These are phyloP conservation scores for Eutrema yunnanense DNA, from an alignment of 345 rosid genomes.

Conservation along the genomic window DNA sequence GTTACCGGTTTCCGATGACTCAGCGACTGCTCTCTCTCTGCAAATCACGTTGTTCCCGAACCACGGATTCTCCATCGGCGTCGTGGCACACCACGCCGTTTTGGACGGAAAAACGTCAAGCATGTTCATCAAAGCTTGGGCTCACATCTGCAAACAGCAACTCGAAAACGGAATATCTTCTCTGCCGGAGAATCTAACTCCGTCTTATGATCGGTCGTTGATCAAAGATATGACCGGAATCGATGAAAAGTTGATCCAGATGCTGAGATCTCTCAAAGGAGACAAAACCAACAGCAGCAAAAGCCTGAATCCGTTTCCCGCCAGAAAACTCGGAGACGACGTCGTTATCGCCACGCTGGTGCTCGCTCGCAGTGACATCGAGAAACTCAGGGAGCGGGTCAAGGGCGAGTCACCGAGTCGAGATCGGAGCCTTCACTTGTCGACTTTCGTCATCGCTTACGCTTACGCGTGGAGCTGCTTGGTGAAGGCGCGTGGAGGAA, in stretches of 20 bases:
- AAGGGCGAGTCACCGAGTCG: neutral
- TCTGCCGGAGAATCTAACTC: conserved; percentile 17
- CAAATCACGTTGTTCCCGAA: conserved; percentile 36
- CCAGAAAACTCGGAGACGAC: neutral
- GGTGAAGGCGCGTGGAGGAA: conserved; percentile 27
- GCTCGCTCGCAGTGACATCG: conserved; percentile 17
- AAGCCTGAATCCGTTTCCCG: conserved; percentile 16
- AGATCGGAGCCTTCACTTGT: conserved; percentile 10
- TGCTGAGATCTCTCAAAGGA: neutral
- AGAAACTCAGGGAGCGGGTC: conserved; percentile 19
- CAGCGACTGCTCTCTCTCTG: neutral
- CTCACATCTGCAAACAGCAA: conserved; percentile 24
- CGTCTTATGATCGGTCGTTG: conserved; percentile 19
- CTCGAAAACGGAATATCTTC: neutral
- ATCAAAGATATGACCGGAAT: conserved; percentile 17
- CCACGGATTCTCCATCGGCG: conserved; percentile 30
- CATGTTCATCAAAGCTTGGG: conserved; percentile 35
- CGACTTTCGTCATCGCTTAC: conserved; percentile 31
- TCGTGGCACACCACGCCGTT: conserved; percentile 22
- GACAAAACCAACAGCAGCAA: neutral
- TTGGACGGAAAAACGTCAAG: conserved; percentile 24
- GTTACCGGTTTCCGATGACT: conserved; percentile 2
- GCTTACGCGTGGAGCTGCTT: conserved; percentile 29
- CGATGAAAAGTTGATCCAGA: conserved; percentile 8
- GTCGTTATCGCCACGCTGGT: conserved; percentile 26